phyloP scores from a whole-genome alignment of 768 basidiomycete species.

The Panellus pusillus region DNA sequence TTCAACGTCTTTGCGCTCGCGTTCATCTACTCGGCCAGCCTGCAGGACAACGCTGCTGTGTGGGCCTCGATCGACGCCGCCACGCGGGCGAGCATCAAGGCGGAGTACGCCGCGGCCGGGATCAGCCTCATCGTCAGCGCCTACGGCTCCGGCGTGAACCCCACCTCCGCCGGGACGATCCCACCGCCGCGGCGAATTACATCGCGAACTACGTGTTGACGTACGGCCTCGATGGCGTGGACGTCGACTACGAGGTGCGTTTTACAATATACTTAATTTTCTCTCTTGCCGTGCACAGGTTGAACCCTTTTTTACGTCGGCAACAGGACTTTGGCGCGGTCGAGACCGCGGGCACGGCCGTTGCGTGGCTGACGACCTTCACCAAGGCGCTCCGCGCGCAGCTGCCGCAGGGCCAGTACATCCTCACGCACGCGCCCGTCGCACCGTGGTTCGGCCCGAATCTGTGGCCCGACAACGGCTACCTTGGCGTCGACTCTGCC shows the following conservation, averaged over 20 bases:
- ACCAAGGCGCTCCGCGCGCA: constrained; percentile 23
- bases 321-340: constrained; percentile 52
- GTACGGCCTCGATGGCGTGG: constrained; percentile 54
- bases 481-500: constrained; percentile 29
- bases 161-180: constrained; percentile 62
- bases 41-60: constrained; percentile 12
- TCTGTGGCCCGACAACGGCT: constrained; percentile 8
- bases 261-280: neutral
- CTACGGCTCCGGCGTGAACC: constrained; percentile 58
- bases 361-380: constrained; percentile 38
- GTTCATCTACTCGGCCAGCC: constrained; percentile 10
- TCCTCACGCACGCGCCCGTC: constrained; percentile 39
- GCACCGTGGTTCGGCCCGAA: constrained; percentile 14
- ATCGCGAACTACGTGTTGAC: constrained; percentile 53
- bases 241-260: constrained; percentile 55
- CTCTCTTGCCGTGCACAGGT: no score
- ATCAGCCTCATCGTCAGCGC: constrained; percentile 64
- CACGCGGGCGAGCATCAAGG: constrained; percentile 40
- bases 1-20: constrained; percentile 18
- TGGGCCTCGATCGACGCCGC: constrained; percentile 10
- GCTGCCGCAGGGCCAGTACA: constrained; percentile 30
- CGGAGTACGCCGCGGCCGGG: constrained; percentile 55
- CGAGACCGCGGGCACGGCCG: constrained; percentile 44
- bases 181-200: constrained; percentile 57
- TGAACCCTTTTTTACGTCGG: no score